Evolutionary conservation across 1,139 yeast genomes (phyloP), one percentile per base, ranked within the genome.

Genomic region (Debaryomyces sp.): DNA sequence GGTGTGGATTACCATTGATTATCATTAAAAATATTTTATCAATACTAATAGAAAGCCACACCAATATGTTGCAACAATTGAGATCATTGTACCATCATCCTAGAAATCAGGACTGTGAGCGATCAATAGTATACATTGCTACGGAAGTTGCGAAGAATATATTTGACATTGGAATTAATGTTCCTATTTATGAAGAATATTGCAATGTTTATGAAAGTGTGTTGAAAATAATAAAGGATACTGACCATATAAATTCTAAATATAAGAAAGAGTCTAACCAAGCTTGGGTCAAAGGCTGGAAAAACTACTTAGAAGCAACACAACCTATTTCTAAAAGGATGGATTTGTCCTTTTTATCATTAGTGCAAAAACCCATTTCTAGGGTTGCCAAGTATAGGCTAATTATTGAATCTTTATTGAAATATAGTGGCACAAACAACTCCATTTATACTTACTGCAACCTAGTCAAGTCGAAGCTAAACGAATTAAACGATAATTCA

Each of bases 331-430:
- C 60, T 0, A 64, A 58, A 22, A 63, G 61, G 4, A 60, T 69
- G 61, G 85, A 80, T 56, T 61, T 79, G 21, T 76, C 83, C 0
- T 75, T 80, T 41, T 54, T 66, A 12, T 81, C 87, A 0, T 67
- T 83, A 43, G 62, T 81, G 33, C 83, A 81, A 53, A 74, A 75
- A 59, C 88, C 89, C 2, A 69, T 81, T 3, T 67, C 77, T 21
- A 64, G 88, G 50, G 69, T 81, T 13, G 66, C 77, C 5, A 80
- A 81, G 54, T 83, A 83, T 56, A 71, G 73, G 43, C 63, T 84
- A 37, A 69, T 83, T 23, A 54, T 81, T 21, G 80, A 78, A 41
- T 67, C 77, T 47, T 58, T 50, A 35, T 26, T 41, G 23, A 41
- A 46, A 17, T 61, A 64, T 43, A 50, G 50, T n/a, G 15, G 26